Evolutionary conservation across 148 eudicot genomes (phyloP), one percentile per base, ranked within the genome.

Genomic region (Salicornia ramosissima): DNA sequence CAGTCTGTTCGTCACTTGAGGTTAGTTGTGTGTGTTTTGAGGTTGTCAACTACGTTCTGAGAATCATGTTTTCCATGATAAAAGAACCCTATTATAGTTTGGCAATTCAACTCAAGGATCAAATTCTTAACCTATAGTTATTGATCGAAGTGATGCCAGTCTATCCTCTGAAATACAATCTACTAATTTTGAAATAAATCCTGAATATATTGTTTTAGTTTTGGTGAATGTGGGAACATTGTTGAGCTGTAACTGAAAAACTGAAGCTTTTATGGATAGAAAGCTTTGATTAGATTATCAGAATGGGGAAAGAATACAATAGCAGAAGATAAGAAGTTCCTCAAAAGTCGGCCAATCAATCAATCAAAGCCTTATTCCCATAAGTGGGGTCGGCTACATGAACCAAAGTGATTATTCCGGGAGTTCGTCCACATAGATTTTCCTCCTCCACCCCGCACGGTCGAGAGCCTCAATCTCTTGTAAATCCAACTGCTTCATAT

Each of bases 1-100:
- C 88, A 34, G 86, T 84, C 9, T 89, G 93, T 69, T 81, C 77
- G 67, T 88, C 96, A 62, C 86, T 94, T 66, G 93, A 94, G 97
- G 99, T 91, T 31, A n/a, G 33, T 55, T 65, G 36, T 24, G 13
- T 66, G 43, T 40, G 16, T 24, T 31, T 62, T 29, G 26, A 45
- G 28, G 63, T 67, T 70, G 31, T 45, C 57, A 24, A 15, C 12
- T 63, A 28, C 8, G 28, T 50, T 34, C 8, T 55, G 10, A 10
- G 24, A 67, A 19, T 52, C 39, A 13, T 57, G 11, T 30, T 57
- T n/a, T 29, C 36, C 21, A 30, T n/a, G 21, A 57, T 24, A 30
- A 5, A 30, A 42, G 12, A 30, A 59, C 8, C 26, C 5, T 7
- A n/a, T 51, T 4, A 51, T 6, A 9, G 18, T 30, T 33, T 6